These are phyloP conservation scores for Monosporascus sp. DNA, from an alignment of 2,329 filamentous ascomycete genomes.

Conservation along the genomic window DNA sequence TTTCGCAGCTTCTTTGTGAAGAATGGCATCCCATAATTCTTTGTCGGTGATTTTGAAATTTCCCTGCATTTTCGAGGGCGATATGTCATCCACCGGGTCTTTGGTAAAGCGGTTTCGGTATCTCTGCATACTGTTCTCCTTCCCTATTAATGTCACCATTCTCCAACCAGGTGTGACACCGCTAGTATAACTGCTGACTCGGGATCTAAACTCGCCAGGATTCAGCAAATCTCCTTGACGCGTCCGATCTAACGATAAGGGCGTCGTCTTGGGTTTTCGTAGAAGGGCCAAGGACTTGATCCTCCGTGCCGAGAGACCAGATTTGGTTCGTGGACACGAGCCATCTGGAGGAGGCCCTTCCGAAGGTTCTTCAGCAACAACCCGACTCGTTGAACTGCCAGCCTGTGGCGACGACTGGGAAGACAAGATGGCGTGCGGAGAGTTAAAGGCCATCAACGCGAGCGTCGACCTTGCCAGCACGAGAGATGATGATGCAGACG, in stretches of 20 bases:
- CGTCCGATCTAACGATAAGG: not conserved
- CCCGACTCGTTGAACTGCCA: not conserved
- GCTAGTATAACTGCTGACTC: constrained; percentile 3
- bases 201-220: constrained; percentile 4
- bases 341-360: not conserved
- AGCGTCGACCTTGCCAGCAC: not conserved
- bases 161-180: constrained; percentile 7
- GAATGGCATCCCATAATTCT: constrained; percentile 7
- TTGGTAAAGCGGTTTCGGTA: constrained; percentile 9
- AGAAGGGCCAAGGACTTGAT: constrained; percentile 7
- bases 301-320: constrained; percentile 1
- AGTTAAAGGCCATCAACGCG: not conserved
- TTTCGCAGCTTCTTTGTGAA: constrained; percentile 3
- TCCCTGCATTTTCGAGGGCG: constrained; percentile 2
- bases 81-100: constrained; percentile 2
- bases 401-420: not conserved
- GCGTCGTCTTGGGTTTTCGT: not conserved
- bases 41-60: constrained; percentile 9
- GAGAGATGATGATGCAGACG: not conserved
- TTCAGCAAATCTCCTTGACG: constrained; percentile 4
- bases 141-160: constrained; percentile 1
- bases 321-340: not conserved
- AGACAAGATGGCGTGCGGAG: not conserved
- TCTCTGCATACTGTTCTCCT: constrained; percentile 1
- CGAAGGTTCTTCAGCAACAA: not conserved